These are phyloP conservation scores for Dictyostelium intermedium DNA, from an alignment of 78 protist genomes.

Conservation along the genomic window DNA sequence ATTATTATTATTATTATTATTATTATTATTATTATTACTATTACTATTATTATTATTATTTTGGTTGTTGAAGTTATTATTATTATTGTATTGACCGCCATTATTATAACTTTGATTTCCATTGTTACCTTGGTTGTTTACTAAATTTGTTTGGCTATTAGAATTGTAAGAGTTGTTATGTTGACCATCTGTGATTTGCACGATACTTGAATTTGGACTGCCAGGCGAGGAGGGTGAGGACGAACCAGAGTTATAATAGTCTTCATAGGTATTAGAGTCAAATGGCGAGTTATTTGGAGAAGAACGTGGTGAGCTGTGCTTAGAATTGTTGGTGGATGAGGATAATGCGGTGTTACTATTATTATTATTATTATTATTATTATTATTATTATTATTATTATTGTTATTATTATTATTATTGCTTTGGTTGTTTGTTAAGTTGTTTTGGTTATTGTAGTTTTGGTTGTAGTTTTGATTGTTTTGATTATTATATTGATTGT, in stretches of 20 bases:
- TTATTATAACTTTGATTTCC: no score
- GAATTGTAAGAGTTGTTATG: background rate
- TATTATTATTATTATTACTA: background rate
- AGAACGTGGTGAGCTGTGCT: slow-evolving; percentile 3
- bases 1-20: background rate
- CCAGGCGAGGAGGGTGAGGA: background rate
- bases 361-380: background rate
- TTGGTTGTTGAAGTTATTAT: background rate
- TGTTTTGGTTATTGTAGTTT: background rate
- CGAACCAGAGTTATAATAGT: background rate
- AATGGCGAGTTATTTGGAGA: background rate
- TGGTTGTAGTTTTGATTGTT: background rate
- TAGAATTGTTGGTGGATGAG: background rate
- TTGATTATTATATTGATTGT: background rate
- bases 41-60: background rate
- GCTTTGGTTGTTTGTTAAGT: background rate
- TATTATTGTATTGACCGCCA: no score
- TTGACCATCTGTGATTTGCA: background rate
- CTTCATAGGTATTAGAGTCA: background rate
- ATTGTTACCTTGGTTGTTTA: background rate
- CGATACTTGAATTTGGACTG: background rate
- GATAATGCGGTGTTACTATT: background rate
- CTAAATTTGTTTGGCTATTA: background rate
- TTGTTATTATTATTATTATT: background rate
- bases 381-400: background rate